Evolutionary conservation across 345 rosid genomes (phyloP), one percentile per base, ranked within the genome.

Genomic region (Ceriops zippeliana): DNA sequence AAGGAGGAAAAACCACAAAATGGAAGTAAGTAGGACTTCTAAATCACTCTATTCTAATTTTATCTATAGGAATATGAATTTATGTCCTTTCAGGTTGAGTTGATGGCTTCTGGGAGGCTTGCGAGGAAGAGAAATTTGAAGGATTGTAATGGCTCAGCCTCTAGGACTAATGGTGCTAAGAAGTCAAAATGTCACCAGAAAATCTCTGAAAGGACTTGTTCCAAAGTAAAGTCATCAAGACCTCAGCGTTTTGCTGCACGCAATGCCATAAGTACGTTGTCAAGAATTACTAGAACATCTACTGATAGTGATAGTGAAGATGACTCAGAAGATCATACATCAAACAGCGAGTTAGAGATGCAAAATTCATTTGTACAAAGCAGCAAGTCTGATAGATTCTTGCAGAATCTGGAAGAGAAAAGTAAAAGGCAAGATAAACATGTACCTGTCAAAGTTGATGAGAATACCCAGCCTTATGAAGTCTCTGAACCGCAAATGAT

Each of bases 161-260:
- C 62, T 16, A 60, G 78, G 31, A 64, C 58, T 42, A 64, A 52
- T 70, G 70, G 66, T 34, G 60, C 62, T 47, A 75, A 75, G 70
- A 75, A 75, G 59, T 30, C 65, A 53, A 75, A 65, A 75, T 49
- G 60, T 75, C 70, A 58, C 31, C 52, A 53, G 16, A 69, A 75
- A 75, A 53, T 69, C 22, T 35, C 66, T 38, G 59, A 75, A 51
- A 52, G 61, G 70, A 75, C 51, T 61, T 51, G 66, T 58, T 75
- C 74, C 60, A 69, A 59, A 49, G 51, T 51, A 51, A 64, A 59
- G 34, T 30, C 74, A 35, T 69, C 62, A 1, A 65, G 78, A 60
- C 78, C 78, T 69, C 78, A 69, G 78, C 74, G 78, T 34, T 47
- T 65, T 49, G 73, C 78, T 31, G 78, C 78, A 24, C 73, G 74